These are phyloP conservation scores for Porcisia hertigi DNA, from an alignment of 208 protist species.

Conservation along the genomic window DNA sequence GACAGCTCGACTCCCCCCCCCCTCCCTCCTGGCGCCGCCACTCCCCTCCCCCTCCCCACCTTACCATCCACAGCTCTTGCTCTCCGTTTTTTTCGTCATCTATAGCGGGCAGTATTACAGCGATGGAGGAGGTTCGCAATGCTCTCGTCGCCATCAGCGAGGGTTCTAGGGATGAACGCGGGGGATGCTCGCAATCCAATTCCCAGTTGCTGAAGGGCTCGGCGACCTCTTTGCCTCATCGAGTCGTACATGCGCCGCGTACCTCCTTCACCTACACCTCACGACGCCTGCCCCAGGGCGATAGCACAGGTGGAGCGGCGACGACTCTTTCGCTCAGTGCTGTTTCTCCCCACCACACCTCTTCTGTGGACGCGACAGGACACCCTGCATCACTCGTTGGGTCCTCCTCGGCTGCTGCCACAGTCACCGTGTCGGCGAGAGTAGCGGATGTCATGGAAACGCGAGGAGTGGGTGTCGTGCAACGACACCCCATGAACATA, in stretches of 20 bases:
- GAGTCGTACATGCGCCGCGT: slow-evolving; percentile 22
- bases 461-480: not conserved
- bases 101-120: not conserved
- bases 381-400: not conserved
- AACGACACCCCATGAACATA: not conserved
- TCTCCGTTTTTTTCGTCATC: not conserved
- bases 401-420: not conserved
- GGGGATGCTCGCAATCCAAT: not conserved
- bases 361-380: not conserved
- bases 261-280: slow-evolving; percentile 38
- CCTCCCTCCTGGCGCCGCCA: not conserved
- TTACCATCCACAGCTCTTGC: not conserved
- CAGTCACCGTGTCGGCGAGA: not conserved
- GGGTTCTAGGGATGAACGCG: not conserved
- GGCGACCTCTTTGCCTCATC: not conserved
- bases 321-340: not conserved
- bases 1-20: not conserved
- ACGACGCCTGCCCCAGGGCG: not conserved
- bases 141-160: slow-evolving; percentile 14
- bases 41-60: not conserved
- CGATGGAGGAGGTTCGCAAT: slow-evolving; percentile 5
- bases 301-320: not conserved
- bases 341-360: not conserved
- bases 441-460: not conserved
- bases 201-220: not conserved